Evolutionary conservation across 176 grass and related monocot genomes (phyloP).

Genomic region (Eleusine coracana): DNA sequence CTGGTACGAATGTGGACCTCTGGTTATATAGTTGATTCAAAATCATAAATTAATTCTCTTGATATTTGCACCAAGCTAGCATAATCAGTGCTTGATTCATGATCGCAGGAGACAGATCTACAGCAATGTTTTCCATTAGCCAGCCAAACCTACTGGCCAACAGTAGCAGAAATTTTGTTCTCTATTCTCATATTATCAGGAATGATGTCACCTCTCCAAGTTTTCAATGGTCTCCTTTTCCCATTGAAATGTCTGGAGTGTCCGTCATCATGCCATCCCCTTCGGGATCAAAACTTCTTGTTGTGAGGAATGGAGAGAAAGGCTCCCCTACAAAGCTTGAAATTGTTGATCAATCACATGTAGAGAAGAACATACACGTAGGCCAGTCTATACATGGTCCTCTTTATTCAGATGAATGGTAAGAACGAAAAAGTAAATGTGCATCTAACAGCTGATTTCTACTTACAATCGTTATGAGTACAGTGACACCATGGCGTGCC

Average conservation of each 20-base stretch:
- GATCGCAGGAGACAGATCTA: constrained; percentile 49
- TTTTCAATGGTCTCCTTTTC: constrained; percentile 74
- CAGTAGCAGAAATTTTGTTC: constrained; percentile 47
- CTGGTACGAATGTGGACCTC: constrained; percentile 24
- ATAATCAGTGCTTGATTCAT: not conserved
- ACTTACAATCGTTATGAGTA: not conserved
- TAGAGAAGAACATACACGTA: constrained; percentile 58
- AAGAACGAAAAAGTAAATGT: constrained; percentile 33
- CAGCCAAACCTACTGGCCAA: constrained; percentile 57
- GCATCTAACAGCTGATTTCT: constrained; percentile 8
- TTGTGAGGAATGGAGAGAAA: constrained; percentile 62
- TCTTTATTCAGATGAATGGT: constrained; percentile 64
- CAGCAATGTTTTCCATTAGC: constrained; percentile 62
- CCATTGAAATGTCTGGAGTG: constrained; percentile 60
- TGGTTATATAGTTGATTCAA: not conserved
- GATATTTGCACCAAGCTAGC: not conserved
- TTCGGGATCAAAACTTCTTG: constrained; percentile 59
- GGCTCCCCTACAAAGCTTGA: constrained; percentile 58
- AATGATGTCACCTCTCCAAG: constrained; percentile 26
- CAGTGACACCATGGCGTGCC: not conserved
- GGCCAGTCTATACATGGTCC: constrained; percentile 56
- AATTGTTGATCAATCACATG: constrained; percentile 48
- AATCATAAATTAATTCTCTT: constrained; percentile 10
- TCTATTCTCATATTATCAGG: constrained; percentile 57
- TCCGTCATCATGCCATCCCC: constrained; percentile 50